These are phyloP conservation scores for Trichoderma arundinaceum DNA, from an alignment of 2,329 filamentous ascomycete genomes.

Conservation along the genomic window DNA sequence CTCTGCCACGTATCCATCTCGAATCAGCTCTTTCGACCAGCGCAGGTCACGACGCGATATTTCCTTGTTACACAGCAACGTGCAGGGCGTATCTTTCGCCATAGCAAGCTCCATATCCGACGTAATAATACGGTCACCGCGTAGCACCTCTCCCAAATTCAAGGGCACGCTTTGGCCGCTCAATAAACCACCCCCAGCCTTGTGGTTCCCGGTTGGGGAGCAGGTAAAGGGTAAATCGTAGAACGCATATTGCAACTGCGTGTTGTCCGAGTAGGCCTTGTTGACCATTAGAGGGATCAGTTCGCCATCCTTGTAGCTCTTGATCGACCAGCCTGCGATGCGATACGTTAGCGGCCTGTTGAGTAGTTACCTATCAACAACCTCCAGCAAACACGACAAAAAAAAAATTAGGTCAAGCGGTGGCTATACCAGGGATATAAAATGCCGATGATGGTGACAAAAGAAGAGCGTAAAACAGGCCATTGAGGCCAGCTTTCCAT, in stretches of 20 bases:
- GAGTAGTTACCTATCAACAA: slow-evolving; percentile 21
- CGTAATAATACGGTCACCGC: slow-evolving; percentile 82
- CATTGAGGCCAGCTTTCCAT: slow-evolving; percentile 45
- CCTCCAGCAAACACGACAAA: neutral
- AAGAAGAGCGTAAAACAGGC: slow-evolving; percentile 52
- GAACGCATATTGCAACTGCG: slow-evolving; percentile 90
- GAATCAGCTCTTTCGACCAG: slow-evolving; percentile 73
- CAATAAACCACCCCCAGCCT: slow-evolving; percentile 69
- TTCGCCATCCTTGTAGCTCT: slow-evolving; percentile 77
- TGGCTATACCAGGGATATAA: slow-evolving; percentile 77
- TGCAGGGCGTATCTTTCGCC: slow-evolving; percentile 75
- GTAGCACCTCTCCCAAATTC: slow-evolving; percentile 85
- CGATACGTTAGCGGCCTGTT: slow-evolving; percentile 26
- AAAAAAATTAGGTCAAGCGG: neutral
- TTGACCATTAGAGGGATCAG: slow-evolving; percentile 86
- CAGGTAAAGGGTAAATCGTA: slow-evolving; percentile 88
- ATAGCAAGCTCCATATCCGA: slow-evolving; percentile 84
- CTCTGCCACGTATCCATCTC: slow-evolving; percentile 82
- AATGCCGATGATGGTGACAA: slow-evolving; percentile 62
- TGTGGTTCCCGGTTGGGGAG: slow-evolving; percentile 71
- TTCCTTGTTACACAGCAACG: slow-evolving; percentile 72
- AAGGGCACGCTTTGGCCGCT: slow-evolving; percentile 79
- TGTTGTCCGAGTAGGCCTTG: slow-evolving; percentile 89
- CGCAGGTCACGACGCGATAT: slow-evolving; percentile 68
- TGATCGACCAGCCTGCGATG: slow-evolving; percentile 74